Evolutionary conservation across 331 rosid species (phyloP), one percentile per base, ranked within the genome.

Genomic region (Ulmus americana): DNA sequence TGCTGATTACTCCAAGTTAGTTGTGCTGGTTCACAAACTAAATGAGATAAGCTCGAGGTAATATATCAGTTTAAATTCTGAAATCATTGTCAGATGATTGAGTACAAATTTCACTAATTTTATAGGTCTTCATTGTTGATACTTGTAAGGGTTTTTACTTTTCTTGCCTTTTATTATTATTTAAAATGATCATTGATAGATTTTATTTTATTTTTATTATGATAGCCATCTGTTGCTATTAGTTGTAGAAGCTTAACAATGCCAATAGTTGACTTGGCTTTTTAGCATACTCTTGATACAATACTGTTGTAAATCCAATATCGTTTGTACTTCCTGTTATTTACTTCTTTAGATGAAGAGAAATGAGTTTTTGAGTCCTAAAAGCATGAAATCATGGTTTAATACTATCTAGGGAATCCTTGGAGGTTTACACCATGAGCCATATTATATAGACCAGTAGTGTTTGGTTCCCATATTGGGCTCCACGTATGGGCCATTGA

Each of bases 1-100:
- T 44, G 10, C 67, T 39, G 80, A 83, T 55, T 76, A 71, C 57
- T 10, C 49, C 50, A 71, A 57, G 67, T 52, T 81, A 80, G 69
- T 82, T 60, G 3, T 56, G 38, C 70, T 88, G 58, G 83, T 72
- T 63, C 75, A 22, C 22, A 71, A 70, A 69, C 18, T 80, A 64
- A 78, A 79, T 67, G 69, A 77, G 43, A 75, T 67, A 65, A 88
- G 91, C 69, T 20, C 61, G 15, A 61, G 89, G 95, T 87, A 82
- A 71, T 54, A 54, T 35, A 0, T 13, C 7, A 11, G 8, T 53
- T 5, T 59, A 11, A 18, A 20, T 14, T 45, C 39, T 67, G 28
- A 39, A 20, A 1, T 20, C 22, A 20, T 20, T 20, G 22, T 20
- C 22, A 20, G 22, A 20, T 20, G 22, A 20, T 20, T 20, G 22